A percentile compares a stretch with the other conserved stretches of the same genome.
These are phyloP conservation scores for Termitomyces sp. DNA, from an alignment of 1,284 basidiomycete species.

Conservation along the genomic window DNA sequence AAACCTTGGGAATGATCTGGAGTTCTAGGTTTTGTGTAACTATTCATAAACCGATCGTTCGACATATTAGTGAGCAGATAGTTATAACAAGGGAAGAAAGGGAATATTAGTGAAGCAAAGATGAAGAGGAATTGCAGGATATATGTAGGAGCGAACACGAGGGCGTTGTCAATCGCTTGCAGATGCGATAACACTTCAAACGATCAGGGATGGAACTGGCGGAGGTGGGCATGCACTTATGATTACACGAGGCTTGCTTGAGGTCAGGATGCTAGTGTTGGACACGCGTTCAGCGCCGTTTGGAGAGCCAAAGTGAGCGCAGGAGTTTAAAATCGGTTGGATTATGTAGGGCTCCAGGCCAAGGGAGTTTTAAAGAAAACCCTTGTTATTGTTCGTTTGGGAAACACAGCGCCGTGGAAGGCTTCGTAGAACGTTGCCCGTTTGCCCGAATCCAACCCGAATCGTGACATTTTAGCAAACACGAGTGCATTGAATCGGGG, in stretches of 20 bases:
- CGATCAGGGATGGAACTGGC: slow-evolving; percentile 38
- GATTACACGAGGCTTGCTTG: slow-evolving; percentile 42
- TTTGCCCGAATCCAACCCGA: slow-evolving; percentile 25
- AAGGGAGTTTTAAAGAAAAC: slow-evolving; percentile 23
- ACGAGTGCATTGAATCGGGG: slow-evolving; percentile 36
- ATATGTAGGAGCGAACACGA: slow-evolving; percentile 45
- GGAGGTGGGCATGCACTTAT: slow-evolving; percentile 38
- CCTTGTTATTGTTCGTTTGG: slow-evolving; percentile 30
- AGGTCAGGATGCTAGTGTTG: slow-evolving; percentile 33
- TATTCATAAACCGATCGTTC: slow-evolving; percentile 52
- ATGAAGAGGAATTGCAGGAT: slow-evolving; percentile 34
- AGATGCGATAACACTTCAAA: slow-evolving; percentile 24
- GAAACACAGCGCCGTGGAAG: slow-evolving; percentile 17
- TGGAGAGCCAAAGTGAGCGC: slow-evolving; percentile 7
- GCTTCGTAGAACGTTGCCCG: slow-evolving; percentile 26
- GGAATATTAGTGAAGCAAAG: slow-evolving; percentile 46
- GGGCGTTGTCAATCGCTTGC: slow-evolving; percentile 19
- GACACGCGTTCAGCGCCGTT: slow-evolving; percentile 21
- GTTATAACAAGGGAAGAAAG: slow-evolving; percentile 39
- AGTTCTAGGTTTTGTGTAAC: slow-evolving; percentile 55
- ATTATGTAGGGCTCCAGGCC: slow-evolving; percentile 19
- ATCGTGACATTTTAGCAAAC: slow-evolving; percentile 26
- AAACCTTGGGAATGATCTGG: slow-evolving; percentile 58
- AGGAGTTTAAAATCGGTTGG: slow-evolving; percentile 18
- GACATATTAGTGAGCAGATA: slow-evolving; percentile 56